Evolutionary conservation across 225 moss, liverwort and hornwort species (phyloP).

Genomic region (Takakia lepidozioides): DNA sequence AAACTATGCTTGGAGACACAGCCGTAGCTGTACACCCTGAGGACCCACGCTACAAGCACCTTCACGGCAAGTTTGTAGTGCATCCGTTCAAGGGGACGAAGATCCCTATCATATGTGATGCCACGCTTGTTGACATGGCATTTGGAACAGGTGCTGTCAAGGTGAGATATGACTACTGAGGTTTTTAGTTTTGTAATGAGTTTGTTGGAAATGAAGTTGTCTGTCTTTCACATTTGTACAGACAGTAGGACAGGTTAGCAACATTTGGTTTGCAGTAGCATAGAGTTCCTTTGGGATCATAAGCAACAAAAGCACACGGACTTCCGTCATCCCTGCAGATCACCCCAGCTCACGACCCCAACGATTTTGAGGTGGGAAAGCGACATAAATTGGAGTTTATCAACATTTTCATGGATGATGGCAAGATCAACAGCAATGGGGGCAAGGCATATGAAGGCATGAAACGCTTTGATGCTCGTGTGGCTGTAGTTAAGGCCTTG

Average conservation of each 20-base stretch:
- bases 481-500: constrained; percentile 58
- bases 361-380: constrained; percentile 80
- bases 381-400: constrained; percentile 82
- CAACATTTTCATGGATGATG: constrained; percentile 89
- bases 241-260: no score
- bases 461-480: constrained; percentile 80
- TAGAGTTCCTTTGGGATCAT: no score
- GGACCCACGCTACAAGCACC: constrained; percentile 71
- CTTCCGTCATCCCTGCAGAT: constrained; percentile 65
- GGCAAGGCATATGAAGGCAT: constrained; percentile 68
- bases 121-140: constrained; percentile 69
- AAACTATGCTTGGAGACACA: constrained; percentile 98
- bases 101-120: constrained; percentile 76
- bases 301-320: no score
- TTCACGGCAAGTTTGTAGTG: constrained; percentile 81
- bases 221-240: no score
- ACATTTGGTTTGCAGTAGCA: no score
- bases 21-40: constrained; percentile 89
- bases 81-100: constrained; percentile 82
- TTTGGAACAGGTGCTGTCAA: constrained; percentile 98
- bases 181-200: not conserved
- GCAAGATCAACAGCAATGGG: constrained; percentile 78
- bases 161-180: constrained; percentile 23
- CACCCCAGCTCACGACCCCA: constrained; percentile 91
- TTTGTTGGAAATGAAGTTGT: no score